Evolutionary conservation across 345 rosid genomes (phyloP), one percentile per base, ranked within the genome.

Genomic region (Linum trigynum): DNA sequence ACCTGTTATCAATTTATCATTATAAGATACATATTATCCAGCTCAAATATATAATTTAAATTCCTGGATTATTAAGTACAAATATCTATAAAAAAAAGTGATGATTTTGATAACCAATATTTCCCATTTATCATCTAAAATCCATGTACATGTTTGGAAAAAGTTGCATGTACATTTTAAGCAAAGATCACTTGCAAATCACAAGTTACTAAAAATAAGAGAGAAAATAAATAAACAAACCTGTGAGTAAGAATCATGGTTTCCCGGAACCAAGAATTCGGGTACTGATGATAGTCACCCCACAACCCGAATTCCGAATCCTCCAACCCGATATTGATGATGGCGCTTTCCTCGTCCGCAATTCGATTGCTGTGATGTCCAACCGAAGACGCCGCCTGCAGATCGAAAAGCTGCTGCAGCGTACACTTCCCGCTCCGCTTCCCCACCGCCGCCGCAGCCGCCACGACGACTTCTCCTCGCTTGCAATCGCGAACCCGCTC

Each of bases 241-340:
- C 53, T 7, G 61, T 86, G 91, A 2, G 88, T 81, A 65, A 90
- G 96, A 56, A 90, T 79, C 68, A 80, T 10, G 48, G 95, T 90
- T 58, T 94, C 99, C 48, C 57, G 65, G 37, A 90, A 36, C 65
- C 89, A 80, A 1, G 96, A 85, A 68, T 94, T 94, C 3, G 90
- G 85, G 16, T 81, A 94, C 71, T 74, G 80, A 39, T 53, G 75
- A 0, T 77, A 77, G 60, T 77, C 67, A 41, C 32, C 15, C 53
- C 53, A 9, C 9, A 48, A 3, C 11, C 53, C 14, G 53, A 48
- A 48, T 2, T 48, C 15, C 14, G 14, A 9, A 48, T 48, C 53
- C 3, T 83, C 85, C 2, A 75, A 66, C 2, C 69, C 80, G 5
- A 37, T 51, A n/a, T 64, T 72, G 51, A 86, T 72, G 3, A 65